These are phyloP conservation scores for Naumovozyma castellii DNA, from an alignment of 805 yeast species.

Conservation along the genomic window DNA sequence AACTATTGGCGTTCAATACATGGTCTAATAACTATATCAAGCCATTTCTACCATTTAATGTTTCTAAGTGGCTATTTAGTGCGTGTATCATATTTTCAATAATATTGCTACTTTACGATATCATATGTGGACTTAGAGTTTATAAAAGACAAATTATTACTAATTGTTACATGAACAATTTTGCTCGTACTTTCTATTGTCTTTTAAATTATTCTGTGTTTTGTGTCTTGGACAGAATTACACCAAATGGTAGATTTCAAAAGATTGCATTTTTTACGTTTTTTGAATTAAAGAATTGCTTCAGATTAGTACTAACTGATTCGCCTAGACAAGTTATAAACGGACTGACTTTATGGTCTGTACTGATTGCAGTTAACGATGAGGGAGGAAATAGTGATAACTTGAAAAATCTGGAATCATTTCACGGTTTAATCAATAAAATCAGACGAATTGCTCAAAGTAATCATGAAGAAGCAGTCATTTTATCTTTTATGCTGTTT, in stretches of 20 bases:
- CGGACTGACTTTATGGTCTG: constrained; percentile 58
- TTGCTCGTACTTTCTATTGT: constrained; percentile 51
- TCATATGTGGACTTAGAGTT: constrained; percentile 47
- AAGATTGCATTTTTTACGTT: constrained; percentile 58
- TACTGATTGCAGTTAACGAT: constrained; percentile 29
- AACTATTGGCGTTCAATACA: constrained; percentile 58
- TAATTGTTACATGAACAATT: constrained; percentile 54
- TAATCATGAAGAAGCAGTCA: constrained; percentile 57
- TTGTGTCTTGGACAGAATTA: constrained; percentile 63
- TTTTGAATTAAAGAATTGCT: constrained; percentile 52
- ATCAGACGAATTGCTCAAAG: constrained; percentile 50
- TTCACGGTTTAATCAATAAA: constrained; percentile 32
- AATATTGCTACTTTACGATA: constrained; percentile 45
- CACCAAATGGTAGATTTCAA: constrained; percentile 56
- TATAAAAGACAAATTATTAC: constrained; percentile 58
- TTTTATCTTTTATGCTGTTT: constrained; percentile 64
- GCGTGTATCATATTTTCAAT: constrained; percentile 73
- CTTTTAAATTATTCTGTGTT: constrained; percentile 52
- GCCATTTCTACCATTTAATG: constrained; percentile 42
- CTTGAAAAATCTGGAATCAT: constrained; percentile 23
- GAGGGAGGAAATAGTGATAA: constrained; percentile 10
- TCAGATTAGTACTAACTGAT: constrained; percentile 63
- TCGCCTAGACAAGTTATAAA: constrained; percentile 83
- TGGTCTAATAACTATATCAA: constrained; percentile 50
- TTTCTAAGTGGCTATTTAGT: constrained; percentile 62